Conservation (phyloP, 768 basidiomycete genomes). For the Sporobolomyces roseus region DNA sequence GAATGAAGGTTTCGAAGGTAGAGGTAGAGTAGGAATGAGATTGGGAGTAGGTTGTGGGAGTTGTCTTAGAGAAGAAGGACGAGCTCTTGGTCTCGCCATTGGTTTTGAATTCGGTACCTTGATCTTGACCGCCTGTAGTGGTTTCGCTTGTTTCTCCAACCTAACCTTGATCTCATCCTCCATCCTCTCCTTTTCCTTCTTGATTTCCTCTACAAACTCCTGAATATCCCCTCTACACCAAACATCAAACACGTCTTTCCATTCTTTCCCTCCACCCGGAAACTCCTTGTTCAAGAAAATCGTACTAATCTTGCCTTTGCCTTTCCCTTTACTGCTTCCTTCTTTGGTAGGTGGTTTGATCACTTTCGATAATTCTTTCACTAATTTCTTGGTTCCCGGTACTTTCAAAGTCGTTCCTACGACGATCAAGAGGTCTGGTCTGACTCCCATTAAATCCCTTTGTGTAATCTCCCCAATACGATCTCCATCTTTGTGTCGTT, state of each 20-base stretch:
- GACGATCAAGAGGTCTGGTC: slow-evolving; percentile 79
- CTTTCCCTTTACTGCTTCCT: background rate
- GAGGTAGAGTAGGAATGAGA: too few relatives aligned
- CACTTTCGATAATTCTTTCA: slow-evolving; percentile 67
- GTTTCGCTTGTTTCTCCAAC: too few relatives aligned
- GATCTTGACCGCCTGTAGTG: too few relatives aligned
- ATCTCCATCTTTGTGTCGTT: slow-evolving; percentile 79
- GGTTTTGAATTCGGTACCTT: too few relatives aligned
- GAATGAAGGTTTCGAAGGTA: too few relatives aligned
- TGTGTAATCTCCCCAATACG: slow-evolving; percentile 78
- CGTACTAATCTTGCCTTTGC: slow-evolving; percentile 56
- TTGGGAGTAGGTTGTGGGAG: too few relatives aligned
- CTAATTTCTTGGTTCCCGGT: slow-evolving; percentile 85
- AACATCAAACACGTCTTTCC: slow-evolving; percentile 84
- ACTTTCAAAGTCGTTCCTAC: slow-evolving; percentile 85
- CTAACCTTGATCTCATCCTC: background rate
- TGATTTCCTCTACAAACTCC: slow-evolving; percentile 62
- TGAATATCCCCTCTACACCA: slow-evolving; percentile 89
- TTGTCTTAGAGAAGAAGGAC: too few relatives aligned
- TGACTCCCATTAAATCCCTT: slow-evolving; percentile 64
- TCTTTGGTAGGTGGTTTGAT: slow-evolving; percentile 28
- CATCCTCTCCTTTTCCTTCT: slow-evolving; percentile 54
- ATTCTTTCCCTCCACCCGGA: slow-evolving; percentile 75
- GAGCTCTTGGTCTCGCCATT: too few relatives aligned
- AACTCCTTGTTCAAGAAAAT: slow-evolving; percentile 84